A percentile compares a stretch with the other conserved stretches of the same genome.
Evolutionary conservation across 352 stramenopile genomes (phyloP).

Genomic region (Hyphochytrium catenoides): DNA sequence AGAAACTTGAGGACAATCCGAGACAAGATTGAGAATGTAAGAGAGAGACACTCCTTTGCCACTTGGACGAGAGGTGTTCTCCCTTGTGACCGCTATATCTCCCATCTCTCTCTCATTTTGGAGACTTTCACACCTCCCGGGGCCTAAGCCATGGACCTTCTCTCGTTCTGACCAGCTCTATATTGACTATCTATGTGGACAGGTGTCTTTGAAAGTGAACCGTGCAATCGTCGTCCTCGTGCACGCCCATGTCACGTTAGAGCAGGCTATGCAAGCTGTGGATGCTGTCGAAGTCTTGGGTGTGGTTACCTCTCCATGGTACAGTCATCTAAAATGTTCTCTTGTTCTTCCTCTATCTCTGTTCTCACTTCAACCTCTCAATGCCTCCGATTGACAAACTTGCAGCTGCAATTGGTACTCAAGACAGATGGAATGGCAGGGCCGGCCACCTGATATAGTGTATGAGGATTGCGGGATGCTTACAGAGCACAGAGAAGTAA

Average conservation of each 20-base stretch:
- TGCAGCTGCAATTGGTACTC: constrained; percentile 44
- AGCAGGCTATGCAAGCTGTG: constrained; percentile 31
- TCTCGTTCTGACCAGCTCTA: too few species aligned
- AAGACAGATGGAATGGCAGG: constrained; percentile 26
- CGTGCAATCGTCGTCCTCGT: constrained; percentile 36
- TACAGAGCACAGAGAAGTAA: constrained; percentile 39
- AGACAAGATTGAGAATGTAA: constrained; percentile 65
- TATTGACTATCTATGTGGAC: too few species aligned
- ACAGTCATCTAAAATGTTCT: too few species aligned
- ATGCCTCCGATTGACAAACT: neutral
- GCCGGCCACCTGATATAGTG: constrained; percentile 25
- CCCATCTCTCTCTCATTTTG: too few species aligned
- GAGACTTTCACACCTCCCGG: constrained; percentile 32
- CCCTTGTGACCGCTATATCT: too few species aligned
- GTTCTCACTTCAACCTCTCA: neutral
- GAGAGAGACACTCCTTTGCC: too few species aligned
- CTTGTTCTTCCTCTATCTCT: too few species aligned
- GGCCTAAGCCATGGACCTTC: too few species aligned
- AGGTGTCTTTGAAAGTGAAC: too few species aligned
- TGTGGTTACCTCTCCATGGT: constrained; percentile 36
- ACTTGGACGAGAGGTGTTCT: too few species aligned
- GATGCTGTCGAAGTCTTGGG: constrained; percentile 27
- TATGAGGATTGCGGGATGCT: constrained; percentile 58
- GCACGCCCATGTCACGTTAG: constrained; percentile 45
- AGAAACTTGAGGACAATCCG: constrained; percentile 37